phyloP scores from a whole-genome alignment of 805 yeast species.

The Candida easanensis region DNA sequence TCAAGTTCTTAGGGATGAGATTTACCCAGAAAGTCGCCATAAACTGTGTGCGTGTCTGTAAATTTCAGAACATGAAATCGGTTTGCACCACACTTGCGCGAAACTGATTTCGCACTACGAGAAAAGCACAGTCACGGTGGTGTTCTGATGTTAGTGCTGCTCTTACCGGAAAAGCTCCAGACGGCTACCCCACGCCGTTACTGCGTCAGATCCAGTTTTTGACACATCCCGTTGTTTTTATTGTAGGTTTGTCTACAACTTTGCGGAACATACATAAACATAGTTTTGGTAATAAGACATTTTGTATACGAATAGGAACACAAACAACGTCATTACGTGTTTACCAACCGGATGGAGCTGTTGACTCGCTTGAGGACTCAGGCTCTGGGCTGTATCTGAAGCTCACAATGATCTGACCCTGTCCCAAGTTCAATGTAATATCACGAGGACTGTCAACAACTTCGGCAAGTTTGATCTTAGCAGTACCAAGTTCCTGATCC shows the following conservation, averaged over 20 bases:
- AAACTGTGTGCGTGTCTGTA: slow-evolving; percentile 3
- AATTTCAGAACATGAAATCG: slow-evolving; percentile 1
- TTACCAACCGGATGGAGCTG: slow-evolving; percentile 23
- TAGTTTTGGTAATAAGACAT: too few relatives aligned
- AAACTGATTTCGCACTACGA: not conserved
- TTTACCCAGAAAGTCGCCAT: slow-evolving; percentile 4
- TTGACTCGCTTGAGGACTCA: slow-evolving; percentile 15
- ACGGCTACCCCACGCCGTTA: too few relatives aligned
- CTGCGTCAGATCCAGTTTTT: too few relatives aligned
- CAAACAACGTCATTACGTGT: slow-evolving; percentile 2
- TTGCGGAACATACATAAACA: too few relatives aligned
- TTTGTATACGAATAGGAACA: too few relatives aligned
- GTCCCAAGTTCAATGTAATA: slow-evolving; percentile 35
- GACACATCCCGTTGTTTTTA: too few relatives aligned
- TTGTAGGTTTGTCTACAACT: too few relatives aligned
- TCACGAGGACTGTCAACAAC: slow-evolving; percentile 45
- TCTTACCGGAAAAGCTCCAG: not conserved
- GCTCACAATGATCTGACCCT: slow-evolving; percentile 42
- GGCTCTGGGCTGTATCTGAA: slow-evolving; percentile 34
- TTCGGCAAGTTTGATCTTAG: slow-evolving; percentile 50
- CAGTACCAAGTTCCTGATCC: slow-evolving; percentile 59
- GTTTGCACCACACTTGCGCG: slow-evolving; percentile 4
- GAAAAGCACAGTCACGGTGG: slow-evolving; percentile 12
- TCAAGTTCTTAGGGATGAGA: slow-evolving; percentile 4
- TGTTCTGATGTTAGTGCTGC: slow-evolving; percentile 7